Evolutionary conservation across 2,329 filamentous ascomycete genomes (phyloP), one percentile per base, ranked within the genome.

Genomic region (Aspergillus sp.): DNA sequence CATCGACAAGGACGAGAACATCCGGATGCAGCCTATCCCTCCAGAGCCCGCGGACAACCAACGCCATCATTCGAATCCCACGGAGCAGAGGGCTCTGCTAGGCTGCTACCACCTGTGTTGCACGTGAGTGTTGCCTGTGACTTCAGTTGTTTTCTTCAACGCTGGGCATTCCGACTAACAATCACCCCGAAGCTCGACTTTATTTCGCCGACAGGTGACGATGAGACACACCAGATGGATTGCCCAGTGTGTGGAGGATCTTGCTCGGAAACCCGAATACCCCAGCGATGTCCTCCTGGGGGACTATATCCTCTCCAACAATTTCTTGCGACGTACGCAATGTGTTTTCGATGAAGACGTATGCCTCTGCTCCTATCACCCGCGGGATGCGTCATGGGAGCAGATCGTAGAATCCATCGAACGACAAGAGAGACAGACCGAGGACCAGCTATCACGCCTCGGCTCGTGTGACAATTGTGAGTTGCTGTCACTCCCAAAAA

Each of bases 141-240:
- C n/a, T 7, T 3, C 2, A 5, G n/a, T 12, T 17, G 3, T 25
- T 17, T 21, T 6, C n/a, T 12, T 25, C 21, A 13, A 23, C 10
- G 12, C 21, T 8, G 13, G 12, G 3, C 7, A 4, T 28, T 8
- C 10, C 13, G 7, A 17, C 43, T 55, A 30, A 55, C 15, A 8
- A 12, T 2, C 13, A 21, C 1, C 23, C 9, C 1, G 5, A 17
- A 64, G 62, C 7, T 56, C 55, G 4, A 62, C 62, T 2, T 30
- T 60, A 25, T 62, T 64, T 19, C 57, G 57, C 15, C 54, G 52
- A 17, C 57, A 64, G 19, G 23, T 64, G 28, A 54, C 39, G 6
- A 62, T 64, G 62, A 57, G 39, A 25, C 17, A 60, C 28, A 60
- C 62, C 9, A 43, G 30, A 17, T 64, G 60, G 60, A 59, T 64